These are phyloP conservation scores for Termitomyces sp. DNA, from an alignment of 768 basidiomycete species.

Conservation along the genomic window DNA sequence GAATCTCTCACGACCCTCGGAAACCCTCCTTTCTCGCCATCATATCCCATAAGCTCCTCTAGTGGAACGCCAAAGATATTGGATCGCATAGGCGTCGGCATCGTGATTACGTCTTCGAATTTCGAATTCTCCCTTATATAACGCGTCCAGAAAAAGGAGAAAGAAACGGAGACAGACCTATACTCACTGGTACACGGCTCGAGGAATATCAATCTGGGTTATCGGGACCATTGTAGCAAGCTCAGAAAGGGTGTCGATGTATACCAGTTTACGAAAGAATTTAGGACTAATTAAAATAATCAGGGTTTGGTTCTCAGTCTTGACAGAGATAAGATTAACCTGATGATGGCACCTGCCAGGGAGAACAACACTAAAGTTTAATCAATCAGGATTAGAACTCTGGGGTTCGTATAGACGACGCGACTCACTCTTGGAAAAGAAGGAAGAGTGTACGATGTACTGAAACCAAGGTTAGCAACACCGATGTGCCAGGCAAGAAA, in stretches of 20 bases:
- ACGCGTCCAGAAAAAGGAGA: not conserved
- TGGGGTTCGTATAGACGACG: not conserved
- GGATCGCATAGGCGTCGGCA: conserved; percentile 59
- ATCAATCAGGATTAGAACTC: conserved; percentile 5
- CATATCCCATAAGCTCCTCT: conserved; percentile 77
- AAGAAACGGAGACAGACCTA: not conserved
- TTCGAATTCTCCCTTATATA: conserved; percentile 68
- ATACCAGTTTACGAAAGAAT: conserved; percentile 81
- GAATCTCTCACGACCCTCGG: conserved; percentile 77
- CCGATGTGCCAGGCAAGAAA: not conserved
- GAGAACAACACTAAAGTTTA: conserved; percentile 72
- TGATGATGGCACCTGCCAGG: conserved; percentile 82
- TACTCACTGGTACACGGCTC: conserved; percentile 76
- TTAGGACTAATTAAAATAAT: conserved; percentile 55
- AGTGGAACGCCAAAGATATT: conserved; percentile 76
- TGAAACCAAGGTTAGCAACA: conserved; percentile 20
- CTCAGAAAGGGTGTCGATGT: conserved; percentile 72
- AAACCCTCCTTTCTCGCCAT: conserved; percentile 79
- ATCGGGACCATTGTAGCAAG: conserved; percentile 73
- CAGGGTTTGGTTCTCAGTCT: not conserved
- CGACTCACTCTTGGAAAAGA: conserved; percentile 77
- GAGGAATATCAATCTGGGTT: conserved; percentile 84
- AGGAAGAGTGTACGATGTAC: conserved; percentile 86
- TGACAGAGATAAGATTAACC: conserved; percentile 33
- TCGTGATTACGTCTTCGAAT: conserved; percentile 60